A percentile compares a stretch with the other conserved stretches of the same genome.
Conservation (phyloP, 2,329 filamentous ascomycete species). For the Stagonosporopsis tanaceti region DNA sequence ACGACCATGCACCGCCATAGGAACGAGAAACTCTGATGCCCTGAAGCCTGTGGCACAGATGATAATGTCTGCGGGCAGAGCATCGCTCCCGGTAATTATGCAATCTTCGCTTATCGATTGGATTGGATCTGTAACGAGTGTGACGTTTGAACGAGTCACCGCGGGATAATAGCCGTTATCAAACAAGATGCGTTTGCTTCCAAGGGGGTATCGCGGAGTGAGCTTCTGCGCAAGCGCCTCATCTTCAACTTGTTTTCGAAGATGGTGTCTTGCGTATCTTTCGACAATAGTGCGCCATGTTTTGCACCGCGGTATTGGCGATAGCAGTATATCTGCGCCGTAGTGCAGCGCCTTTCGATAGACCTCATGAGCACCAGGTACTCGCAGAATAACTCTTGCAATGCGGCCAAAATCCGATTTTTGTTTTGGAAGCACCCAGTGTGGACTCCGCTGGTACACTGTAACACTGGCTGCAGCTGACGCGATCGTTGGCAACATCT, state of each 20-base stretch:
- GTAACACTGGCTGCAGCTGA: not conserved
- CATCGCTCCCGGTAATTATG: not conserved
- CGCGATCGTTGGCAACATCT: constrained; percentile 3
- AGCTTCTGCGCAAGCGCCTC: not conserved
- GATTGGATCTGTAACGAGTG: not conserved
- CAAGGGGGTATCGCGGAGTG: not conserved
- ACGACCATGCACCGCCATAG: not conserved
- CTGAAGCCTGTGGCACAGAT: constrained; percentile 4
- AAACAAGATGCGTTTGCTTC: not conserved
- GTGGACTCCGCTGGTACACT: not conserved
- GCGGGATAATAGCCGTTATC: not conserved
- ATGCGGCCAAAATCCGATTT: not conserved
- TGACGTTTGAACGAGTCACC: not conserved
- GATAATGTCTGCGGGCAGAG: not conserved
- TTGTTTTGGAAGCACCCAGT: constrained; percentile 8
- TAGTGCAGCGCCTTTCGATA: constrained; percentile 1
- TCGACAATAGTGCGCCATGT: not conserved
- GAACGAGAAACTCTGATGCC: not conserved
- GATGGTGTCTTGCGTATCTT: not conserved
- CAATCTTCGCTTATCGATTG: not conserved
- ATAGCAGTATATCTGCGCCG: constrained; percentile 5
- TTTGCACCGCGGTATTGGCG: not conserved
- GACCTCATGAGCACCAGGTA: not conserved
- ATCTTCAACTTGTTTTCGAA: not conserved
- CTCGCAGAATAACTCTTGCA: not conserved